phyloP scores from a whole-genome alignment of 345 rosid genomes.

The Dimocarpus longan region DNA sequence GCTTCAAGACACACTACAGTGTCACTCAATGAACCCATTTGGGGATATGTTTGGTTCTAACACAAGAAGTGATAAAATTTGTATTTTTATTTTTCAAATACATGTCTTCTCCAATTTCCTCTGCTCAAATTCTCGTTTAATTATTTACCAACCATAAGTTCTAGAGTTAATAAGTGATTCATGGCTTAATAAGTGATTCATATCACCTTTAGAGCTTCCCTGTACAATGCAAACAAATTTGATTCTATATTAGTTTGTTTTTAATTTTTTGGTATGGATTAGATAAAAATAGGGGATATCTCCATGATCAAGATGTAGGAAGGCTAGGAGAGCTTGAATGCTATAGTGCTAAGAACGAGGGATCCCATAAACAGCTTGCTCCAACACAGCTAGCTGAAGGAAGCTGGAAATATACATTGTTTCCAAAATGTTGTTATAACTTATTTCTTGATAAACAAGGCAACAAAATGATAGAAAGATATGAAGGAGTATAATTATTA shows the following conservation, averaged over 20 bases:
- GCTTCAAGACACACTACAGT: neutral
- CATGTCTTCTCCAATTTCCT: neutral
- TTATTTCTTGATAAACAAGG: too few species aligned
- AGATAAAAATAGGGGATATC: neutral
- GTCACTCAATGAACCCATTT: neutral
- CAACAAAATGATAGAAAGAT: neutral
- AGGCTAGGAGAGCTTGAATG: neutral
- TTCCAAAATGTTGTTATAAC: too few species aligned
- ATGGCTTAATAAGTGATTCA: neutral
- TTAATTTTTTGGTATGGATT: neutral
- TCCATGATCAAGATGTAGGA: neutral
- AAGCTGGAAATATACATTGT: too few species aligned
- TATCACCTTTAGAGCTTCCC: neutral
- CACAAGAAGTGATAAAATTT: neutral
- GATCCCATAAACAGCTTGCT: neutral
- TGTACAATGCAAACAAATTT: neutral
- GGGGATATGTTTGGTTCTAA: neutral
- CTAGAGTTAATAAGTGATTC: neutral
- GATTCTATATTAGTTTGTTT: neutral
- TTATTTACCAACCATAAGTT: neutral
- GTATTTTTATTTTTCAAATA: neutral
- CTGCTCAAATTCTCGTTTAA: neutral
- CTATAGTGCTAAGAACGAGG: neutral
- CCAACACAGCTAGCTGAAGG: neutral
- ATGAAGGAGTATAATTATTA: neutral